These are phyloP conservation scores for Plasmodium reichenowi DNA, from an alignment of 169 alveolate genomes.

Conservation along the genomic window DNA sequence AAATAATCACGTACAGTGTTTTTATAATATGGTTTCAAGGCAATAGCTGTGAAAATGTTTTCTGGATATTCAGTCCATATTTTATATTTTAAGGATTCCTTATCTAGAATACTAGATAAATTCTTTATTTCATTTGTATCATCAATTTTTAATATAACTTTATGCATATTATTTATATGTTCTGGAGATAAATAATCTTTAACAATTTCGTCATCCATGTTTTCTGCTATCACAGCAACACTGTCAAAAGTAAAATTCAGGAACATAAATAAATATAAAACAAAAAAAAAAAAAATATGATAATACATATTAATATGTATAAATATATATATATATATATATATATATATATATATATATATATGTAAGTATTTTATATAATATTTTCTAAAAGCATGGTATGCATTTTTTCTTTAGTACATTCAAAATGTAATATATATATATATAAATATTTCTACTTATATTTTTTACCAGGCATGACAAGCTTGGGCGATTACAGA, in stretches of 20 bases:
- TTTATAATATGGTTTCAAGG: conserved; percentile 78
- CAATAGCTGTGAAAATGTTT: conserved; percentile 78
- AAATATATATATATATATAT: not conserved
- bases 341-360: conserved; percentile 14
- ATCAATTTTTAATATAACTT: conserved; percentile 75
- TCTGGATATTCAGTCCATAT: conserved; percentile 81
- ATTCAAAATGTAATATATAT: not conserved
- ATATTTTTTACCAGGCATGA: conserved; percentile 80
- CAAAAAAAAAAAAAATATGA: not conserved
- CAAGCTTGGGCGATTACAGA: conserved; percentile 83
- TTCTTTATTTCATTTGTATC: conserved; percentile 58
- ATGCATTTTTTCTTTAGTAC: not conserved
- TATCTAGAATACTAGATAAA: conserved; percentile 64
- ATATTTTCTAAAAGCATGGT: not conserved
- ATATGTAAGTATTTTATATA: not conserved
- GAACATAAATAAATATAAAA: not conserved
- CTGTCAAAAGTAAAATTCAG: conserved; percentile 17
- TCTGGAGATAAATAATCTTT: conserved; percentile 75
- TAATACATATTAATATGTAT: not conserved
- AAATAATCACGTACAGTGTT: conserved; percentile 73
- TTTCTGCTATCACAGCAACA: conserved; percentile 77
- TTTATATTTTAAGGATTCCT: conserved; percentile 55
- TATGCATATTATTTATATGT: conserved; percentile 78
- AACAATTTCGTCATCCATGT: conserved; percentile 64
- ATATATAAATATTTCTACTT: no score